Conservation (phyloP, 1,284 basidiomycete genomes). For the Cryptococcus hybrid region DNA sequence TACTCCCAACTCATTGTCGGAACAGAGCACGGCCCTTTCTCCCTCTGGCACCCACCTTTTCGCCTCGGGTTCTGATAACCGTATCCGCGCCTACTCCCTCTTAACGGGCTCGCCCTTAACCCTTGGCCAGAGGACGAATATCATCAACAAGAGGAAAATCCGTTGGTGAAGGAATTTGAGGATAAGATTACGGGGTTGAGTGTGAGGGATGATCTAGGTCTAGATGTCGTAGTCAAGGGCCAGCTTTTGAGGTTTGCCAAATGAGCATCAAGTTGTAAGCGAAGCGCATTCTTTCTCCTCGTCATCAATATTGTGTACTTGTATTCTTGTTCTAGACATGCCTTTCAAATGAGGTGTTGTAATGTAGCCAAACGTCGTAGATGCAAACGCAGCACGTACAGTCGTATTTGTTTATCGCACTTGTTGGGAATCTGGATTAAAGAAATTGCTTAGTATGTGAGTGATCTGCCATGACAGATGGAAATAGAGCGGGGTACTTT, state of each 20-base stretch:
- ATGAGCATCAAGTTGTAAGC: too few relatives aligned
- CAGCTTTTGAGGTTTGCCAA: constrained; percentile 21
- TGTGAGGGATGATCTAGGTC: constrained; percentile 23
- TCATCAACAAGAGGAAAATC: constrained; percentile 7
- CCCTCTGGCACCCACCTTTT: constrained; percentile 34
- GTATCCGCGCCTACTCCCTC: constrained; percentile 34
- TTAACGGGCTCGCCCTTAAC: constrained; percentile 23
- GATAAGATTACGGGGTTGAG: constrained; percentile 14
- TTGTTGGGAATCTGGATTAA: too few relatives aligned
- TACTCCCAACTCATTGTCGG: neutral
- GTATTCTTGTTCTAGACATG: too few relatives aligned
- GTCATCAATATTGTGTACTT: neutral
- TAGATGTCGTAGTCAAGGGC: constrained; percentile 23
- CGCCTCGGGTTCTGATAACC: constrained; percentile 33
- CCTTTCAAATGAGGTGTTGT: too few relatives aligned
- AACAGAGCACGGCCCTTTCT: constrained; percentile 28
- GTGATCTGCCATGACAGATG: too few relatives aligned
- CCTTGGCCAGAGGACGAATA: neutral
- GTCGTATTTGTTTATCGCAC: too few relatives aligned
- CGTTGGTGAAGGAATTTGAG: constrained; percentile 17
- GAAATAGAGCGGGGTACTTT: too few relatives aligned
- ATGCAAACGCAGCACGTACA: too few relatives aligned
- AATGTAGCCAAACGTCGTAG: too few relatives aligned
- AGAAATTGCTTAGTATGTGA: too few relatives aligned
- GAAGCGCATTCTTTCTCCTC: neutral